phyloP scores from a whole-genome alignment of 2,329 filamentous ascomycete species.

The Colletotrichum sp. region DNA sequence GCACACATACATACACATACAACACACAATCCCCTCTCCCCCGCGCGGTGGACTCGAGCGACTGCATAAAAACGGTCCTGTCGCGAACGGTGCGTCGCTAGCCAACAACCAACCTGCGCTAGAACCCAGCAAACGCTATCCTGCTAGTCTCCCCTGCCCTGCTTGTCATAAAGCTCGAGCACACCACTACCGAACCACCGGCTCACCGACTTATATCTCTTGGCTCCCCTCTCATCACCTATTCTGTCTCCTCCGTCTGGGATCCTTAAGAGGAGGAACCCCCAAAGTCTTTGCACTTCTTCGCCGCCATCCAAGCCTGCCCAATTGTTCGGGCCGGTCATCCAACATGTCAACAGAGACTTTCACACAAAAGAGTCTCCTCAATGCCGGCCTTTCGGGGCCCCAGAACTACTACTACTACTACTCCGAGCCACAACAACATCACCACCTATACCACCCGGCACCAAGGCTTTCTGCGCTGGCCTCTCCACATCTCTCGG shows the following conservation, averaged over 20 bases:
- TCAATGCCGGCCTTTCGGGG: conserved; percentile 18
- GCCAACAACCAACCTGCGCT: conserved; percentile 5
- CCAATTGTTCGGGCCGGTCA: neutral
- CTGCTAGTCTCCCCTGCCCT: neutral
- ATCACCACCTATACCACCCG: conserved; percentile 11
- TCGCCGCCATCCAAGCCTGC: neutral
- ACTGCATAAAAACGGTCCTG: conserved; percentile 19
- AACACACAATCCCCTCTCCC: neutral
- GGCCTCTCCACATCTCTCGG: neutral
- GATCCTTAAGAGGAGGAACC: neutral
- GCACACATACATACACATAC: neutral
- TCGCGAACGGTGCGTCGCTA: conserved; percentile 20
- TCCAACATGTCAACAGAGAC: conserved; percentile 20
- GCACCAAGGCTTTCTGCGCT: conserved; percentile 18
- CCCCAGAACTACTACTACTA: conserved; percentile 17
- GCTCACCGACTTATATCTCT: conserved; percentile 21
- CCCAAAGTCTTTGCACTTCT: neutral
- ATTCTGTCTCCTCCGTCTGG: neutral
- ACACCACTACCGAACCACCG: neutral
- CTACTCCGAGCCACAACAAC: neutral
- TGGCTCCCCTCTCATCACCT: conserved; percentile 7
- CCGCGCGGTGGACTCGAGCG: neutral
- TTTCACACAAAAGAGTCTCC: conserved; percentile 12
- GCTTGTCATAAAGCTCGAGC: conserved; percentile 22
- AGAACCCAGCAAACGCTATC: conserved; percentile 13